These are phyloP conservation scores for Lachancea thermotolerans DNA, from an alignment of 805 yeast genomes.

Conservation along the genomic window DNA sequence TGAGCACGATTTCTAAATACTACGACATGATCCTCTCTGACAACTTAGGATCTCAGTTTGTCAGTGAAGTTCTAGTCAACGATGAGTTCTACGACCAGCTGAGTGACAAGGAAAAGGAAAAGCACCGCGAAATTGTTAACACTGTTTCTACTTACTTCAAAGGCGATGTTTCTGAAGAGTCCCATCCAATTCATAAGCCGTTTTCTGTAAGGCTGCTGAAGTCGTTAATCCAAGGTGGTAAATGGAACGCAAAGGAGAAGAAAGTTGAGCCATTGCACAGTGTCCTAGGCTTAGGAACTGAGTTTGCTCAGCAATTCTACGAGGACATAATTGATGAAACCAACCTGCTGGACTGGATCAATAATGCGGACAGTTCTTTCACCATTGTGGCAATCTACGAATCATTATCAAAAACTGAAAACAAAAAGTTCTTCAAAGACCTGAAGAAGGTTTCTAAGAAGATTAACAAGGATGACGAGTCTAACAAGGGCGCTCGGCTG, in stretches of 20 bases:
- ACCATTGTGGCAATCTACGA: conserved; percentile 78
- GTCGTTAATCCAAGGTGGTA: conserved; percentile 77
- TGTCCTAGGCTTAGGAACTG: conserved; percentile 46
- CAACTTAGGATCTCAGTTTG: conserved; percentile 77
- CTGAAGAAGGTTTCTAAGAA: conserved; percentile 46
- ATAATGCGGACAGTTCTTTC: conserved; percentile 63
- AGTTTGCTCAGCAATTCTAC: conserved; percentile 50
- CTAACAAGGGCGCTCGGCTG: conserved; percentile 63
- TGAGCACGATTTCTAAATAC: conserved; percentile 45
- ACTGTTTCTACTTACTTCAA: conserved; percentile 51
- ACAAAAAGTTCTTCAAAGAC: conserved; percentile 43
- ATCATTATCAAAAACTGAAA: conserved; percentile 43
- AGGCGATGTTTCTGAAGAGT: conserved; percentile 61
- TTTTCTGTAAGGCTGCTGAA: conserved; percentile 69
- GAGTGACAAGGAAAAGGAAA: conserved; percentile 27
- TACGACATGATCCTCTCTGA: conserved; percentile 51
- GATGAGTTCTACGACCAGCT: conserved; percentile 39
- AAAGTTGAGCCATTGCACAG: conserved; percentile 39
- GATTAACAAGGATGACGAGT: conserved; percentile 36
- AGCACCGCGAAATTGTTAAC: conserved; percentile 45
- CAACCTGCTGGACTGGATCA: conserved; percentile 61
- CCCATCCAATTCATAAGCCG: conserved; percentile 63
- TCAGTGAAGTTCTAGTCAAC: conserved; percentile 65
- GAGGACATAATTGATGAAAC: conserved; percentile 46
- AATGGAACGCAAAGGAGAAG: conserved; percentile 64